Evolutionary conservation across 1,284 basidiomycete genomes (phyloP).

Genomic region (Inonotus hispidus): DNA sequence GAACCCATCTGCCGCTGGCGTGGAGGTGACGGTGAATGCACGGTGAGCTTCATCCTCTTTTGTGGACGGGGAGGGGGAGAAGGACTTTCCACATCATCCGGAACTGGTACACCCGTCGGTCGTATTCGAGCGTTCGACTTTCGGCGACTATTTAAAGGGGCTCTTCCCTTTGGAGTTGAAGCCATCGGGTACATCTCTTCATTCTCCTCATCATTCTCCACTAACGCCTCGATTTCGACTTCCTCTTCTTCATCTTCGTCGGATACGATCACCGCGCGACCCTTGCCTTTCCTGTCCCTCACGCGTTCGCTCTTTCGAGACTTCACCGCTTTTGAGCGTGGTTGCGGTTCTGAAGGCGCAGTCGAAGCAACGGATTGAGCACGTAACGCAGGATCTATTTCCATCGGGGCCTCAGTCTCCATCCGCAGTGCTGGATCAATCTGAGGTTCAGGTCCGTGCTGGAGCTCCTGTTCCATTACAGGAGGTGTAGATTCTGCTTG

Average conservation of each 20-base stretch:
- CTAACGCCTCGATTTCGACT: conserved; percentile 27
- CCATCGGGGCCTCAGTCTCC: conserved; percentile 7
- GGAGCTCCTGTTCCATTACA: neutral
- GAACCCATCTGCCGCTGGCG: conserved; percentile 26
- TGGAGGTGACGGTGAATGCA: conserved; percentile 28
- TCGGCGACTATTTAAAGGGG: neutral
- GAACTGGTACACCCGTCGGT: conserved; percentile 11
- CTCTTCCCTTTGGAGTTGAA: conserved; percentile 4
- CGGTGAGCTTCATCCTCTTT: conserved; percentile 16
- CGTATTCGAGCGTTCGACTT: conserved; percentile 7
- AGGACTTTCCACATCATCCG: conserved; percentile 12
- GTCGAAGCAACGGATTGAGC: conserved; percentile 47
- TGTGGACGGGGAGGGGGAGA: conserved; percentile 13
- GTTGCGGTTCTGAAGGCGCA: conserved; percentile 23
- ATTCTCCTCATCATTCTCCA: conserved; percentile 25
- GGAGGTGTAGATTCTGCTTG: conserved; percentile 19
- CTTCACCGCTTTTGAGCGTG: conserved; percentile 24
- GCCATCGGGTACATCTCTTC: conserved; percentile 9
- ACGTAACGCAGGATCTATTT: conserved; percentile 21
- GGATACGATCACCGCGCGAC: conserved; percentile 7
- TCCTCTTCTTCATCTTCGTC: conserved; percentile 18
- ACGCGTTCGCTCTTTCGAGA: conserved; percentile 27
- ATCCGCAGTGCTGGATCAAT: conserved; percentile 15
- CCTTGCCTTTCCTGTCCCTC: conserved; percentile 26
- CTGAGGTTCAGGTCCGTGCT: conserved; percentile 2